phyloP scores from a whole-genome alignment of 2,329 filamentous ascomycete species.

The Fusarium sp. region DNA sequence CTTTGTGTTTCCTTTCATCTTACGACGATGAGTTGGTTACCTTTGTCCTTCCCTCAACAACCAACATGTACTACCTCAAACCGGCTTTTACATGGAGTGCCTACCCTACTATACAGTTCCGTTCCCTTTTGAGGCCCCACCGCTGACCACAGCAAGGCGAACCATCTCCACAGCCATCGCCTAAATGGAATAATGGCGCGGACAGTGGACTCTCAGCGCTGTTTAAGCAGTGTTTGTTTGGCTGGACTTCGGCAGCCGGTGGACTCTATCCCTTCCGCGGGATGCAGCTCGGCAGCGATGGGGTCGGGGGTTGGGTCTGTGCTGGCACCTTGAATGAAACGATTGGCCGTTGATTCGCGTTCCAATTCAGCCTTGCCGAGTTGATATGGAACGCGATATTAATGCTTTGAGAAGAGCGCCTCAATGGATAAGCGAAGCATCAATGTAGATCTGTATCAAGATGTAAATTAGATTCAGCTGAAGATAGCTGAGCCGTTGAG shows the following conservation, averaged over 20 bases:
- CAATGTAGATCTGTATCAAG: neutral
- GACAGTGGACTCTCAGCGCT: conserved; percentile 26
- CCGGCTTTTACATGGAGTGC: neutral
- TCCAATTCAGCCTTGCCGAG: conserved; percentile 44
- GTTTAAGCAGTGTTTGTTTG: conserved; percentile 17
- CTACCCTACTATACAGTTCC: too few species aligned
- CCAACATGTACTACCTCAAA: conserved; percentile 7
- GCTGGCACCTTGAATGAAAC: conserved; percentile 12
- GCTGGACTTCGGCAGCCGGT: conserved; percentile 22
- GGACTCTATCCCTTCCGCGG: conserved; percentile 21
- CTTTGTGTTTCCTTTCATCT: neutral
- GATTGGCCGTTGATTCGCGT: conserved; percentile 37
- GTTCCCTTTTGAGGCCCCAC: conserved; percentile 33
- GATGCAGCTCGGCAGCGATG: conserved; percentile 36
- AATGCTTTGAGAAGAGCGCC: conserved; percentile 6
- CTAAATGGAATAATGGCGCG: conserved; percentile 20
- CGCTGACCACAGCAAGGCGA: conserved; percentile 41
- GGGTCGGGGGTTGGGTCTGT: conserved; percentile 12
- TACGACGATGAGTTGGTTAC: neutral
- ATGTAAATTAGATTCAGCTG: neutral
- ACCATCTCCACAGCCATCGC: conserved; percentile 42
- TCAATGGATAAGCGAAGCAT: conserved; percentile 13
- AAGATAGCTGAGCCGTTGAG: neutral
- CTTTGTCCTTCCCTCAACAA: conserved; percentile 5
- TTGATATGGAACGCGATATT: conserved; percentile 12